A percentile compares a stretch with the other conserved stretches of the same genome.
These are phyloP conservation scores for Penicillium crustosum DNA, from an alignment of 2,329 filamentous ascomycete species.

Conservation along the genomic window DNA sequence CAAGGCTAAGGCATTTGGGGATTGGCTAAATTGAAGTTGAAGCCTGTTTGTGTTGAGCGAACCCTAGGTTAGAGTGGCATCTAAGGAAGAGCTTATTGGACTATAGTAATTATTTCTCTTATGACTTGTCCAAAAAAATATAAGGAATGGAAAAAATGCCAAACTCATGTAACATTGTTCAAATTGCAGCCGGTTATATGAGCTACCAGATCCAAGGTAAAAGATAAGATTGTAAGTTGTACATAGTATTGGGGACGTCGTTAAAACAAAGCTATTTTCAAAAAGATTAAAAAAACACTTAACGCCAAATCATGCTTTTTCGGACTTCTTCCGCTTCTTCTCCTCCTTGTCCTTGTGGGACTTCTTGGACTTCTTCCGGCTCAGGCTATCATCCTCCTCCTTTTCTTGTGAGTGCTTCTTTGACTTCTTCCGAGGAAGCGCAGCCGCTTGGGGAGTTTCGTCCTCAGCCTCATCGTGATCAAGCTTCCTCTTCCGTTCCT, in stretches of 20 bases:
- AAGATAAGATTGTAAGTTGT: constrained; percentile 11
- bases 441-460: constrained; percentile 26
- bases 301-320: constrained; percentile 33
- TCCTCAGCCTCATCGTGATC: constrained; percentile 33
- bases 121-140: background rate
- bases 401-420: constrained; percentile 37
- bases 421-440: constrained; percentile 40
- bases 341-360: constrained; percentile 42
- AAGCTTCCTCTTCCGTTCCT: constrained; percentile 43
- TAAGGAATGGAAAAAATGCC: background rate
- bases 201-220: background rate
- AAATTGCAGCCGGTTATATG: background rate
- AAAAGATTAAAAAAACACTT: constrained; percentile 11
- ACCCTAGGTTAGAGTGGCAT: background rate
- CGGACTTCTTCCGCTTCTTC: constrained; percentile 43
- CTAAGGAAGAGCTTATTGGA: background rate
- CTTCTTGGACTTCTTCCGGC: constrained; percentile 32
- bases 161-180: background rate
- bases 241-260: constrained; percentile 22
- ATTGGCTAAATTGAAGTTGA: background rate
- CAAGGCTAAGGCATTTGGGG: background rate
- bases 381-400: constrained; percentile 18
- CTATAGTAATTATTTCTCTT: background rate
- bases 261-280: constrained; percentile 23
- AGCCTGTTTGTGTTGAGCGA: background rate